Evolutionary conservation across 148 eudicot genomes (phyloP).

Genomic region (Limonium bicolor): DNA sequence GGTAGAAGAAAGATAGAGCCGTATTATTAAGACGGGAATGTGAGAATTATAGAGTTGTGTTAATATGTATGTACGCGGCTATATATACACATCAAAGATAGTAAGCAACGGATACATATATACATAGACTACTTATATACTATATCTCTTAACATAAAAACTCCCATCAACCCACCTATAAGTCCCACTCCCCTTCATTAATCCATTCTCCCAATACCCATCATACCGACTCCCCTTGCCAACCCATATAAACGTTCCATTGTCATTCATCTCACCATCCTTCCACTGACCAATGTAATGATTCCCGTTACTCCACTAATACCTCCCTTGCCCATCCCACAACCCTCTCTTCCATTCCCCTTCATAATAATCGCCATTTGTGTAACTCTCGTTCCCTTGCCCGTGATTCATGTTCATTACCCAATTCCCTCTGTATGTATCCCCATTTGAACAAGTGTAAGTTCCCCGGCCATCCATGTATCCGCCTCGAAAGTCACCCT

Average conservation of each 20-base stretch:
- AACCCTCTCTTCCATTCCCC: slow-evolving; percentile 11
- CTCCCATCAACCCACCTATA: slow-evolving; percentile 17
- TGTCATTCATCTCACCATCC: slow-evolving; percentile 11
- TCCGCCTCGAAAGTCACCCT: slow-evolving; percentile 17
- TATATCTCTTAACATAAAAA: too few species aligned
- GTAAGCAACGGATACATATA: too few species aligned
- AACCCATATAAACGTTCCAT: slow-evolving; percentile 14
- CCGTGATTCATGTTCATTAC: slow-evolving; percentile 13
- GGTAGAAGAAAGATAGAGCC: too few species aligned
- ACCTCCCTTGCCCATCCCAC: slow-evolving; percentile 17
- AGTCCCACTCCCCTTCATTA: slow-evolving; percentile 9
- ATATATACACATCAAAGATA: too few species aligned
- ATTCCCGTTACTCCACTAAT: slow-evolving; percentile 15
- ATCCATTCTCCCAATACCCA: slow-evolving; percentile 13
- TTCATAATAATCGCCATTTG: slow-evolving; percentile 13
- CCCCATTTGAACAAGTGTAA: slow-evolving; percentile 11
- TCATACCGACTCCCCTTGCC: slow-evolving; percentile 13
- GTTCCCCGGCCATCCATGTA: slow-evolving; percentile 19
- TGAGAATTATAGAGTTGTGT: too few species aligned
- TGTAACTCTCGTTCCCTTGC: slow-evolving; percentile 10
- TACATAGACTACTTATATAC: too few species aligned
- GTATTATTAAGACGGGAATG: too few species aligned
- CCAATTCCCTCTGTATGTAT: slow-evolving; percentile 16
- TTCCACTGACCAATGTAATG: slow-evolving; percentile 14
- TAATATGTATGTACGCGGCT: too few species aligned